Evolutionary conservation across 768 basidiomycete genomes (phyloP), one percentile per base, ranked within the genome.

Genomic region (Mycena sanguinolenta): DNA sequence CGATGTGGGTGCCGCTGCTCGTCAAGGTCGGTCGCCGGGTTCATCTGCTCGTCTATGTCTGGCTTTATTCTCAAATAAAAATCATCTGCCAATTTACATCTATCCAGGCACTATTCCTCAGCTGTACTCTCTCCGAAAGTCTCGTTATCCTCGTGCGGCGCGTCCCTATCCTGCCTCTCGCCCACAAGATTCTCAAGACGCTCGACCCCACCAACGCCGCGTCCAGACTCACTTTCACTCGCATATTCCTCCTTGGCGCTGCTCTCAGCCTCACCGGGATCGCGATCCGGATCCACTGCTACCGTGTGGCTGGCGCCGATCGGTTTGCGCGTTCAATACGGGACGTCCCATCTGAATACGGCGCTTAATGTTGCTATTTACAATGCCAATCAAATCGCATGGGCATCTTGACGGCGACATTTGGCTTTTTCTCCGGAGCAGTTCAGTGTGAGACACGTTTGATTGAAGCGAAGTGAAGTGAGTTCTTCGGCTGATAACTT

Each of bases 1-100:
- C 67, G 60, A 70, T 69, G 4, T 57, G 69, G 36, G 21, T 74
- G 1, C 67, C 79, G 3, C 21, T 68, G 16, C 52, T 72, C 23
- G 8, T 76, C 13, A 81, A 79, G 73, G 79, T 77, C 58, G 46
- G 74, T 69, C 62, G 62, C 21, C 27, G 46, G 19, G 63, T 5
- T 2, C 50, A 44, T 52, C 19, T 46, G 21, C 30, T 55, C n/a
- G 64, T 69, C 23, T 44, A 69, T 49, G 67, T 69, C 38, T 4
- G 39, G 44, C n/a, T 34, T 46, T n/a, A 30, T 21, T 30, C 34
- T 27, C 30, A n/a, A 19, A 34, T 19, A 2, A 2, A 49, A 8
- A 17, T 46, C 25, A 17, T n/a, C n/a, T 42, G 1, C 17, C 54
- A 34, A 30, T 42, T 63, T 12, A n/a, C 14, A 36, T 39, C 13